A percentile compares a stretch with the other conserved stretches of the same genome.
These are phyloP conservation scores for Cyclanthera cordifolia DNA, from an alignment of 306 rosid species.

Conservation along the genomic window DNA sequence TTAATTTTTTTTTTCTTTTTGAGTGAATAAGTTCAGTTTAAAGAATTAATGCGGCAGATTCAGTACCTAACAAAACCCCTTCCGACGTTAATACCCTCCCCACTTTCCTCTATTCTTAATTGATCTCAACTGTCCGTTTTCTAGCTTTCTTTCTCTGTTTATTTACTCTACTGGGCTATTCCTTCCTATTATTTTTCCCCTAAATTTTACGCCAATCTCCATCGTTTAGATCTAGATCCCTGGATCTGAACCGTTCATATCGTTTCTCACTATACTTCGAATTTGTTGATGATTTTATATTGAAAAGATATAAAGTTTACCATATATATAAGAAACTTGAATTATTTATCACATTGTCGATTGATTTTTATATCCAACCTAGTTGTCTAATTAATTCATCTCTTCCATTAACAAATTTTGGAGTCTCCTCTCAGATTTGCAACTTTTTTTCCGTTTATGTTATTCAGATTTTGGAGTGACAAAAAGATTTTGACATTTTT, in stretches of 20 bases:
- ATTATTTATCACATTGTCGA: too few species aligned
- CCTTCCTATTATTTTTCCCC: neutral
- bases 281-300: too few species aligned
- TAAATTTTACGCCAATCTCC: slow-evolving; percentile 13
- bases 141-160: neutral
- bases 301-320: too few species aligned
- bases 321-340: too few species aligned
- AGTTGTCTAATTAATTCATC: slow-evolving; percentile 39
- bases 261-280: slow-evolving; percentile 19
- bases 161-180: slow-evolving; percentile 20
- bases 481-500: neutral
- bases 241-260: slow-evolving; percentile 60
- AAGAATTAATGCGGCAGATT: slow-evolving; percentile 8
- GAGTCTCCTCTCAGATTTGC: neutral
- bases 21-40: neutral
- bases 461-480: neutral
- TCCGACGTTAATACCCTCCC: slow-evolving; percentile 8
- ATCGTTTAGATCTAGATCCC: slow-evolving; percentile 45
- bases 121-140: slow-evolving; percentile 13
- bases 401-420: neutral
- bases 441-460: neutral
- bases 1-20: too few species aligned
- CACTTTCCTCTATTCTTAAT: neutral
- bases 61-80: slow-evolving; percentile 13
- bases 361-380: too few species aligned